phyloP scores from a whole-genome alignment of 176 grass and related monocot genomes.

The Chloris gayana region DNA sequence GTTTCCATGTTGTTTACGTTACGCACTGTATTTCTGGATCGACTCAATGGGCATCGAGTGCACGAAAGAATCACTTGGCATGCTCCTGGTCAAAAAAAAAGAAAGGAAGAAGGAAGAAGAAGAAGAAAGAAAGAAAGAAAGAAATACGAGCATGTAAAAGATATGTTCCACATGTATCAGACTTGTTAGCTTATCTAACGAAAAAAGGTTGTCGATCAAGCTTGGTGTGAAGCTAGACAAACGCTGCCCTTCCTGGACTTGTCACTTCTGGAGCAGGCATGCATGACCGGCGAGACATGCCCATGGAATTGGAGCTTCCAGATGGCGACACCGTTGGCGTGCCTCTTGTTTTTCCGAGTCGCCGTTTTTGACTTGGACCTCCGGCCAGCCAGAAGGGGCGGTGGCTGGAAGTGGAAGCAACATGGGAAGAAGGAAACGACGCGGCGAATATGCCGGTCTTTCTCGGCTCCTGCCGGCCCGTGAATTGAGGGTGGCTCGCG shows the following conservation, averaged over 20 bases:
- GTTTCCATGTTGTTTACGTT: neutral
- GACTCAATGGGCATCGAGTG: neutral
- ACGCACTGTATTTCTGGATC: neutral
- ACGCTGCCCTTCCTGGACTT: neutral
- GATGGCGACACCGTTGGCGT: slow-evolving; percentile 12
- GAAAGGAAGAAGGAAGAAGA: too few species aligned
- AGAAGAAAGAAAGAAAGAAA: too few species aligned
- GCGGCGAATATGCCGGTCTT: neutral
- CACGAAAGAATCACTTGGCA: neutral
- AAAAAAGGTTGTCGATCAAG: neutral
- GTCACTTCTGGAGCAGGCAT: neutral
- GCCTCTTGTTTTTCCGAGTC: slow-evolving; percentile 27
- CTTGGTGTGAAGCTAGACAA: neutral
- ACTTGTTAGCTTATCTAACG: neutral
- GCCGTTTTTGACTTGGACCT: slow-evolving; percentile 27
- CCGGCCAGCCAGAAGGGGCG: neutral
- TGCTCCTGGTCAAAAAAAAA: neutral
- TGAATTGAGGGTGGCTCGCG: too few species aligned
- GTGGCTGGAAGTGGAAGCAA: slow-evolving; percentile 5
- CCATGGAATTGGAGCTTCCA: slow-evolving; percentile 9
- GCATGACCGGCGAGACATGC: neutral
- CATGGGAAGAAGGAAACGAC: slow-evolving; percentile 8
- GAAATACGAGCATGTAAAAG: neutral
- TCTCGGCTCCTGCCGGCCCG: slow-evolving; percentile 7
- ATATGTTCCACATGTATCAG: neutral